Percentiles rank a stretch among this genome's conserved stretches.
Evolutionary conservation across 805 yeast genomes (phyloP).

Genomic region (Pichia membranifaciens): DNA sequence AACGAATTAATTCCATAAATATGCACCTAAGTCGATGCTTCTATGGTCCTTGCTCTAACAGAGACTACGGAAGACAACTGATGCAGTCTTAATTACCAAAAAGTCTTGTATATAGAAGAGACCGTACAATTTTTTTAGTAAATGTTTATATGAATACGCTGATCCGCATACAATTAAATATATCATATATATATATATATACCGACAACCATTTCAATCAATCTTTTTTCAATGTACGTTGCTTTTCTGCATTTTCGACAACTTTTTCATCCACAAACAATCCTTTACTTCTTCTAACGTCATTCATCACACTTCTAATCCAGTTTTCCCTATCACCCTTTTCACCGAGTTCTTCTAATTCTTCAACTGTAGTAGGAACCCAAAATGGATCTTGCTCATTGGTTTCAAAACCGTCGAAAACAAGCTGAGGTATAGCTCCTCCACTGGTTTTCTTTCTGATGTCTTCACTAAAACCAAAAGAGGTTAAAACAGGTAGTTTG

Average conservation of each 20-base stretch:
- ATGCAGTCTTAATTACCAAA: no score
- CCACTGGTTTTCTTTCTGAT: conserved; percentile 91
- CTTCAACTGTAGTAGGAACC: conserved; percentile 98
- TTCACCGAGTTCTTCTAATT: conserved; percentile 88
- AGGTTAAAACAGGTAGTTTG: conserved; percentile 85
- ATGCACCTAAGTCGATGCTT: no score
- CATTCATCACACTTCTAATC: conserved; percentile 81
- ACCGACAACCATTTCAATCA: conserved; percentile 24
- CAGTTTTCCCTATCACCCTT: conserved; percentile 77
- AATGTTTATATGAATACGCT: no score
- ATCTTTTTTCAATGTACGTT: conserved; percentile 77
- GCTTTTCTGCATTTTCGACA: conserved; percentile 89
- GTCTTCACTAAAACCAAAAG: conserved; percentile 95
- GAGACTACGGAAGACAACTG: no score
- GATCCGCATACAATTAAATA: no score
- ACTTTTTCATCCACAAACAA: conserved; percentile 85
- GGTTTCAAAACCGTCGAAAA: conserved; percentile 81
- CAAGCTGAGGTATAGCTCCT: conserved; percentile 93
- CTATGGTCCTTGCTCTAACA: no score
- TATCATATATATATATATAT: no score
- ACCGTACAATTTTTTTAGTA: not conserved
- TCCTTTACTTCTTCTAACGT: conserved; percentile 81
- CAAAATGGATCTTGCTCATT: conserved; percentile 95
- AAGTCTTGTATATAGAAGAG: not conserved
- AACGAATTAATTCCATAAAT: no score